These are phyloP conservation scores for Durio zibethinus DNA, from an alignment of 345 rosid species.

Conservation along the genomic window DNA sequence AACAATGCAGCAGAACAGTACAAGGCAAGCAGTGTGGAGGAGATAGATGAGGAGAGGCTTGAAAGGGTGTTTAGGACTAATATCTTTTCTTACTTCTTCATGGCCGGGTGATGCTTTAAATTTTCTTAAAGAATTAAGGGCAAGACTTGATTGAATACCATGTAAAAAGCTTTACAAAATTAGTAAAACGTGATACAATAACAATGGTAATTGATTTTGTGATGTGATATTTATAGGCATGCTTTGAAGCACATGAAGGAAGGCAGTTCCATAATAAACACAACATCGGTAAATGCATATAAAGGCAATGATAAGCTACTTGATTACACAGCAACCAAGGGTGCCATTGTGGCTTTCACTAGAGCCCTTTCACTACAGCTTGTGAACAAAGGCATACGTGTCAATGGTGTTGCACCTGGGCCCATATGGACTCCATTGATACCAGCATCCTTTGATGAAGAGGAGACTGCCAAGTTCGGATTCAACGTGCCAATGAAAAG, in stretches of 20 bases:
- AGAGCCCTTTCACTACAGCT: conserved; percentile 72
- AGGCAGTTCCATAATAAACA: conserved; percentile 71
- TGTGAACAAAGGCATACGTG: conserved; percentile 52
- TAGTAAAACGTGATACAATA: background rate
- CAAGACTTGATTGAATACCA: background rate
- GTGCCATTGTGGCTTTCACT: conserved; percentile 72
- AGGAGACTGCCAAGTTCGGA: conserved; percentile 47
- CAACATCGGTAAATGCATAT: conserved; percentile 68
- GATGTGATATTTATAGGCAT: conserved; percentile 34
- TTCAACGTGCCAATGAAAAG: conserved; percentile 60
- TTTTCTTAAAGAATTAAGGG: background rate
- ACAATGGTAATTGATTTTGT: background rate
- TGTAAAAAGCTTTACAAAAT: no score
- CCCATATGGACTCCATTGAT: conserved; percentile 82
- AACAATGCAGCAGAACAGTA: conserved; percentile 71
- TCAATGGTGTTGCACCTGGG: conserved; percentile 78
- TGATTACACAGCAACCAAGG: conserved; percentile 71
- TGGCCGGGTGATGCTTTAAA: conserved; percentile 31
- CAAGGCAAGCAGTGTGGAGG: conserved; percentile 44
- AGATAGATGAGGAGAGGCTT: conserved; percentile 63
- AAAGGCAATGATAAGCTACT: conserved; percentile 49
- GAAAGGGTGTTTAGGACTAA: conserved; percentile 70
- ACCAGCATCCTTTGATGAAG: conserved; percentile 55
- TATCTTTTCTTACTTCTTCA: conserved; percentile 62
- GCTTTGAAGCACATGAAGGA: conserved; percentile 74